Percentiles rank a stretch among this genome's conserved stretches.
phyloP scores from a whole-genome alignment of 805 yeast species.

The Cyberlindnera galapagoensis region DNA sequence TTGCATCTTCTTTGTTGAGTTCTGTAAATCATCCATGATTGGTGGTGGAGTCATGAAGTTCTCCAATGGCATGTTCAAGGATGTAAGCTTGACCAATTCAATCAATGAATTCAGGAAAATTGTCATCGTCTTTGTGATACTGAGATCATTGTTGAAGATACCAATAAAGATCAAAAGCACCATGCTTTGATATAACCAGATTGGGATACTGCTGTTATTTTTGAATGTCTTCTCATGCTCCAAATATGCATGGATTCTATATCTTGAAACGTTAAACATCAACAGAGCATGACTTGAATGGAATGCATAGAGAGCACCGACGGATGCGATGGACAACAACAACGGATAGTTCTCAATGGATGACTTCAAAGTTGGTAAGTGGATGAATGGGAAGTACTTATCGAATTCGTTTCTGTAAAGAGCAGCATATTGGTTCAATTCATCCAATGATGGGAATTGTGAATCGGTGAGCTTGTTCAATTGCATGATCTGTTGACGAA shows the following conservation, averaged over 20 bases:
- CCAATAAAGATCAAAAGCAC: constrained; percentile 80
- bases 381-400: constrained; percentile 79
- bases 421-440: constrained; percentile 69
- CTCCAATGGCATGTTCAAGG: constrained; percentile 58
- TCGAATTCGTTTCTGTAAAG: constrained; percentile 74
- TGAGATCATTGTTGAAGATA: constrained; percentile 59
- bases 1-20: constrained; percentile 23
- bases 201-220: constrained; percentile 55
- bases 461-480: constrained; percentile 46
- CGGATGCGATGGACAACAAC: constrained; percentile 72
- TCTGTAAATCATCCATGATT: constrained; percentile 28
- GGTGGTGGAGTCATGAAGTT: constrained; percentile 34
- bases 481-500: constrained; percentile 47
- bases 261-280: constrained; percentile 60
- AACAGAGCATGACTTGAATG: constrained; percentile 72
- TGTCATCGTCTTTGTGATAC: constrained; percentile 70
- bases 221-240: constrained; percentile 32
- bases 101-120: constrained; percentile 77
- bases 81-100: constrained; percentile 68
- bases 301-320: constrained; percentile 84
- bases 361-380: constrained; percentile 53
- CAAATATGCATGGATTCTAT: constrained; percentile 58
- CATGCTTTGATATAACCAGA: constrained; percentile 83
- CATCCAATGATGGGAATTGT: constrained; percentile 70
- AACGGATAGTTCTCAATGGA: constrained; percentile 56